Conservation (phyloP, 1,284 basidiomycete species). For the Cryptococcus sp. region DNA sequence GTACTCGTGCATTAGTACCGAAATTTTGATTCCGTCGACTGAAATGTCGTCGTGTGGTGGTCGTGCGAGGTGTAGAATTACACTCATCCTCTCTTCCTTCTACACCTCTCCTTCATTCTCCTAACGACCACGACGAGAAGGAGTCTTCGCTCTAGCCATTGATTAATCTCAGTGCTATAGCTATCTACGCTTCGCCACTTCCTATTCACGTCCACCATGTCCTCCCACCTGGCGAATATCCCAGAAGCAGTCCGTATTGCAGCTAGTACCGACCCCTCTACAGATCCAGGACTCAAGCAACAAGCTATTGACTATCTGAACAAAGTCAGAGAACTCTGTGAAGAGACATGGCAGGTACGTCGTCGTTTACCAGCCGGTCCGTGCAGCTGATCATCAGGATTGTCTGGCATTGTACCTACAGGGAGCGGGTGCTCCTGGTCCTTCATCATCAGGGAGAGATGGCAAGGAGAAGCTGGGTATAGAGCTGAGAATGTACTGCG, state of each 20-base stretch:
- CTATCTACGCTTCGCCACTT: background rate
- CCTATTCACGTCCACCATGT: background rate
- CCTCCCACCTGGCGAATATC: slow-evolving; percentile 41
- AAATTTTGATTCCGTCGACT: too few relatives aligned
- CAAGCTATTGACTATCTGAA: slow-evolving; percentile 46
- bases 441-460: slow-evolving; percentile 38
- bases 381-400: slow-evolving; percentile 28
- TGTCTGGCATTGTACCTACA: slow-evolving; percentile 48
- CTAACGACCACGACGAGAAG: too few relatives aligned
- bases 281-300: slow-evolving; percentile 39
- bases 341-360: slow-evolving; percentile 49
- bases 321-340: slow-evolving; percentile 44
- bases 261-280: slow-evolving; percentile 32
- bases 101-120: too few relatives aligned
- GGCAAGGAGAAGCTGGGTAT: slow-evolving; percentile 47
- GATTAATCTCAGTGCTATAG: too few relatives aligned
- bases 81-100: too few relatives aligned
- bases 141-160: background rate
- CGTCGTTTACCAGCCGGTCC: background rate
- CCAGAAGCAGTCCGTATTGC: slow-evolving; percentile 48
- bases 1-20: too few relatives aligned
- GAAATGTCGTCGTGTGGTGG: too few relatives aligned
- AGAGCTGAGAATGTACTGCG: slow-evolving; percentile 46
- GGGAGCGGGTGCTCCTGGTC: slow-evolving; percentile 44
- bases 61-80: too few relatives aligned